These are phyloP conservation scores for Cordia subcordata DNA, from an alignment of 257 asterid species.

Conservation along the genomic window DNA sequence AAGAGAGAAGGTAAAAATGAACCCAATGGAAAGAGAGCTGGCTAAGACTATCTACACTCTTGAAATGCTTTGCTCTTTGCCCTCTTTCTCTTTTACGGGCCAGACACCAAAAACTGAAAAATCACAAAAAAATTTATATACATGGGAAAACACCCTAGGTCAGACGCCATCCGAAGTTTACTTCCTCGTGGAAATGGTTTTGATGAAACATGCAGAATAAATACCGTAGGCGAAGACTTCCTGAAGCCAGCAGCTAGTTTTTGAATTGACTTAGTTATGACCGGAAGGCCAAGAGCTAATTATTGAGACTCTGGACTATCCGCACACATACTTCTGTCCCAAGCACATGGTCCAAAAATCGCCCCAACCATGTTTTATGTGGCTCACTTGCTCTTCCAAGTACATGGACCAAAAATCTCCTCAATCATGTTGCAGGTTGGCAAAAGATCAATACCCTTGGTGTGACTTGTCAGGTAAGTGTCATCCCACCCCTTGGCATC, in stretches of 20 bases:
- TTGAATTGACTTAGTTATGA: no score
- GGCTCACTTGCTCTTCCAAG: constrained; percentile 19
- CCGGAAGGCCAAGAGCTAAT: no score
- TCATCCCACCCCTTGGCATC: constrained; percentile 25
- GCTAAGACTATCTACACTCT: not conserved
- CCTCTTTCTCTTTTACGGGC: not conserved
- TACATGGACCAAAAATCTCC: constrained; percentile 30
- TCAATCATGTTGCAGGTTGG: constrained; percentile 38
- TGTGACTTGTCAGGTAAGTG: constrained; percentile 10
- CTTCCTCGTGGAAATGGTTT: no score
- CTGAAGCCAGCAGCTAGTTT: no score
- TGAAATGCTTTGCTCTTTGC: not conserved
- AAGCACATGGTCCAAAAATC: not conserved
- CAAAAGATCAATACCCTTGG: constrained; percentile 22
- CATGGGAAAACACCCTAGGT: not conserved
- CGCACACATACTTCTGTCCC: no score
- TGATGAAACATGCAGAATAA: no score
- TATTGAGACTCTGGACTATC: no score
- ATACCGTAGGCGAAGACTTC: no score
- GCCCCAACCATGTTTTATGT: no score
- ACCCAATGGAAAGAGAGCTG: not conserved
- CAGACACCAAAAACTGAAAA: not conserved
- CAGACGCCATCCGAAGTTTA: no score
- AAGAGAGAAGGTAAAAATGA: not conserved
- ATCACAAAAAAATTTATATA: no score